Conservation (phyloP, 768 basidiomycete species). For the Kwoniella newhampshirensis region DNA sequence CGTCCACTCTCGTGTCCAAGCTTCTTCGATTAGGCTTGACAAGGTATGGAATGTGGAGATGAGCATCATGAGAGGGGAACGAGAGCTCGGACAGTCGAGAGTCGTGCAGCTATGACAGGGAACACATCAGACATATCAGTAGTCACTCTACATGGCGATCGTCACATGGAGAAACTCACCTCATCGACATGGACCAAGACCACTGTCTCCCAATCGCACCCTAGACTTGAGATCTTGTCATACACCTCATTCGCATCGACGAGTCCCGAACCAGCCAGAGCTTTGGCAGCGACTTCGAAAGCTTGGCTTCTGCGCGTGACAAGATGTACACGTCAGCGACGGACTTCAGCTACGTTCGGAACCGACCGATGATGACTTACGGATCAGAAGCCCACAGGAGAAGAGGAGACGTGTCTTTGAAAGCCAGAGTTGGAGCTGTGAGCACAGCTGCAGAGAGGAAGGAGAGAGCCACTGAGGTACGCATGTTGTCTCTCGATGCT, state of each 20-base stretch:
- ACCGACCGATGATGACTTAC: no score
- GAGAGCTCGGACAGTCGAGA: constrained; percentile 31
- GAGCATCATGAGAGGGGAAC: constrained; percentile 16
- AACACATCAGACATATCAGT: neutral
- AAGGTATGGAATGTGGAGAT: constrained; percentile 48
- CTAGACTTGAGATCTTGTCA: constrained; percentile 29
- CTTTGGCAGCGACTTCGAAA: constrained; percentile 25
- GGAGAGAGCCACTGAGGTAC: constrained; percentile 5
- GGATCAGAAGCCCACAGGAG: constrained; percentile 40
- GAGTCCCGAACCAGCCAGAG: constrained; percentile 31
- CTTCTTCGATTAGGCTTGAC: constrained; percentile 16
- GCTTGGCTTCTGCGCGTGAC: constrained; percentile 19
- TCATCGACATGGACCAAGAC: constrained; percentile 39
- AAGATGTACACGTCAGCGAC: constrained; percentile 1
- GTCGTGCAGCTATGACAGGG: neutral
- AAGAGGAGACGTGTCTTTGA: constrained; percentile 44
- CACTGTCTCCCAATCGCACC: constrained; percentile 43
- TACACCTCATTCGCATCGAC: constrained; percentile 41
- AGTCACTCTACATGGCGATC: neutral
- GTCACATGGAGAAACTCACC: constrained; percentile 34
- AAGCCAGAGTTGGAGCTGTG: constrained; percentile 23
- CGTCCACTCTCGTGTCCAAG: constrained; percentile 24
- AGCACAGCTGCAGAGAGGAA: constrained; percentile 11
- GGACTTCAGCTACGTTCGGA: no score
- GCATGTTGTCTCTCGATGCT: constrained; percentile 11